phyloP scores from a whole-genome alignment of 768 basidiomycete genomes.

The Kwoniella dejecticola region DNA sequence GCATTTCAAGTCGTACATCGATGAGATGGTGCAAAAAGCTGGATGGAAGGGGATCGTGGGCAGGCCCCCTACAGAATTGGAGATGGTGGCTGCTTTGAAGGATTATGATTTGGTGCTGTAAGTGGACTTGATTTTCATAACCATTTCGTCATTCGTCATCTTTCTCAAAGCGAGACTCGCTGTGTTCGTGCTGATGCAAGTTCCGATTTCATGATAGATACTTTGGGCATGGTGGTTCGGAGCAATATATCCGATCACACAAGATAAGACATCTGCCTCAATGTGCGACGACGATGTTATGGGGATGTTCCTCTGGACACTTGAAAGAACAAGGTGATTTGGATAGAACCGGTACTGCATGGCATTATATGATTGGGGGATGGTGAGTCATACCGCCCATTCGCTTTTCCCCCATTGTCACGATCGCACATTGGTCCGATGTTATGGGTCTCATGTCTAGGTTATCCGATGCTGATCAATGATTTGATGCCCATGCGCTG shows the following conservation, averaged over 20 bases:
- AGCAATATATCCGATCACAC: conserved; percentile 88
- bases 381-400: conserved; percentile 76
- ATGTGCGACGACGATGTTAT: conserved; percentile 95
- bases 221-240: conserved; percentile 94
- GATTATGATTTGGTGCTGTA: conserved; percentile 86
- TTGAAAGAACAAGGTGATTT: conserved; percentile 91
- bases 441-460: no score
- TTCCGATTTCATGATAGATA: conserved; percentile 69
- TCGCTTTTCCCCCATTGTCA: background rate
- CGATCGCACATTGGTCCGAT: background rate
- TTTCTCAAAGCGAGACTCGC: no score
- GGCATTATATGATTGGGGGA: conserved; percentile 94
- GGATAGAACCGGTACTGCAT: conserved; percentile 86
- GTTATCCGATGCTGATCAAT: no score
- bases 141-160: no score
- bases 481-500: background rate
- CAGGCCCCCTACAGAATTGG: conserved; percentile 75
- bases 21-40: conserved; percentile 64
- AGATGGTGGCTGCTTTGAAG: conserved; percentile 72
- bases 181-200: no score
- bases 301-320: conserved; percentile 95
- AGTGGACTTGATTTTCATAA: conserved; percentile 54
- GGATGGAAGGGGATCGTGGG: conserved; percentile 87
- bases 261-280: conserved; percentile 74
- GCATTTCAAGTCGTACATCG: conserved; percentile 76